These are phyloP conservation scores for Phytophthora kernoviae DNA, from an alignment of 352 stramenopile species.

Conservation along the genomic window DNA sequence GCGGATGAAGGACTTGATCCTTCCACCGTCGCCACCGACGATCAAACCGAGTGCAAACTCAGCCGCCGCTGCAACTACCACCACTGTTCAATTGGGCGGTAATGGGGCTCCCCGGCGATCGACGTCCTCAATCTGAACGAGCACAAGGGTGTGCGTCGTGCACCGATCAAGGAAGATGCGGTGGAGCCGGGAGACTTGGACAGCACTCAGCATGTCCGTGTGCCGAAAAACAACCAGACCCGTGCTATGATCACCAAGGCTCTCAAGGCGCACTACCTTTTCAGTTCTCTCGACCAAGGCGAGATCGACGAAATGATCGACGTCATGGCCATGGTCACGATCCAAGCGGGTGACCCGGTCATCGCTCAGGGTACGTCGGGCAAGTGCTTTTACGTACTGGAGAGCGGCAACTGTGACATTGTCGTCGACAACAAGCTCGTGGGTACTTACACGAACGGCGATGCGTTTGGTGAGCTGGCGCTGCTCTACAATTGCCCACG, in stretches of 20 bases:
- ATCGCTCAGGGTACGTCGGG: constrained; percentile 85
- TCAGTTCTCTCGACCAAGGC: constrained; percentile 71
- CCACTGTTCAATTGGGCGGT: constrained; percentile 37
- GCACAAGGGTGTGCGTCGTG: constrained; percentile 68
- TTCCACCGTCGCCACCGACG: constrained; percentile 50
- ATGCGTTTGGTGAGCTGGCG: constrained; percentile 96
- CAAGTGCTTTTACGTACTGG: constrained; percentile 95
- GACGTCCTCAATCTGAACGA: constrained; percentile 55
- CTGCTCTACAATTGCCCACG: constrained; percentile 97
- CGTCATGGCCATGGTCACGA: constrained; percentile 79
- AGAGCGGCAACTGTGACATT: constrained; percentile 90
- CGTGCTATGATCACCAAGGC: constrained; percentile 79
- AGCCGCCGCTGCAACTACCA: constrained; percentile 16
- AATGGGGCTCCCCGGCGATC: constrained; percentile 21
- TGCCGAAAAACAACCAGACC: constrained; percentile 79
- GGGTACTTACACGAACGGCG: constrained; percentile 76
- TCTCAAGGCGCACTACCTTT: constrained; percentile 85
- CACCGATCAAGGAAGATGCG: constrained; percentile 78
- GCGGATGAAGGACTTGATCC: constrained; percentile 75
- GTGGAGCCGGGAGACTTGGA: constrained; percentile 71
- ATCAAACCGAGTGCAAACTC: constrained; percentile 61
- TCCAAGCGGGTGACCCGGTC: constrained; percentile 65
- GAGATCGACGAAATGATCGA: constrained; percentile 87
- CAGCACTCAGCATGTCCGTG: constrained; percentile 47
- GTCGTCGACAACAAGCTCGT: constrained; percentile 80